Evolutionary conservation across 345 rosid genomes (phyloP).

Genomic region (Microcos paniculata): DNA sequence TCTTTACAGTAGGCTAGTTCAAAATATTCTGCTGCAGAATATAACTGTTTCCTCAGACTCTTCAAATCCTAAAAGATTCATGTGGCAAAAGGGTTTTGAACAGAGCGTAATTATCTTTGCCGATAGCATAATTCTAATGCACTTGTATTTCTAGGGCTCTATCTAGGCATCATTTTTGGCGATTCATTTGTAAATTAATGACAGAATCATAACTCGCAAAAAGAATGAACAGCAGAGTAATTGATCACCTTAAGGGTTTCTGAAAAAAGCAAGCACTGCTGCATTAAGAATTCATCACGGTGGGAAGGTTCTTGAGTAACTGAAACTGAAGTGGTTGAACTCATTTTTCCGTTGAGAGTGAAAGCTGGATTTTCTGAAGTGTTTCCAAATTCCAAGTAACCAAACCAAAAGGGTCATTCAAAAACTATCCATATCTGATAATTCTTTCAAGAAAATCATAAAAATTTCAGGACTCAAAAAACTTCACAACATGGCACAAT

Average conservation of each 20-base stretch:
- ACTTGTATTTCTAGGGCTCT: too few relatives aligned
- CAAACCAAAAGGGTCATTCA: neutral
- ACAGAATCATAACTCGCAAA: neutral
- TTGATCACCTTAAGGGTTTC: slow-evolving; percentile 64
- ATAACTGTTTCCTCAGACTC: slow-evolving; percentile 66
- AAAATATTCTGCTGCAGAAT: slow-evolving; percentile 84
- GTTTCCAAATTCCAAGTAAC: neutral
- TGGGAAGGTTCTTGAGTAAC: slow-evolving; percentile 47
- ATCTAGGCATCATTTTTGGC: neutral
- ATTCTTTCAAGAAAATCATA: neutral
- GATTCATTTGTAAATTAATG: too few relatives aligned
- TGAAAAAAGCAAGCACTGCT: slow-evolving; percentile 63
- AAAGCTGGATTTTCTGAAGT: slow-evolving; percentile 7
- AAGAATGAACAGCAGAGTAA: neutral
- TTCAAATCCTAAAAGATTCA: slow-evolving; percentile 60
- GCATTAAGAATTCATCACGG: slow-evolving; percentile 69
- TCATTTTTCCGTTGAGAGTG: slow-evolving; percentile 27
- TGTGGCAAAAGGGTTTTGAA: neutral
- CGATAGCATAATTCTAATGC: neutral
- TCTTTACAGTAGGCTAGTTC: slow-evolving; percentile 60
- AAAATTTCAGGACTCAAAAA: neutral
- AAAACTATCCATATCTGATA: neutral
- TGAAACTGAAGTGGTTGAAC: slow-evolving; percentile 40
- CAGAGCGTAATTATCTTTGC: neutral
- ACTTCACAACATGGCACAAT: neutral